A percentile compares a stretch with the other conserved stretches of the same genome.
Conservation (phyloP, 768 basidiomycete genomes). For the Rhizopogon salebrosus region DNA sequence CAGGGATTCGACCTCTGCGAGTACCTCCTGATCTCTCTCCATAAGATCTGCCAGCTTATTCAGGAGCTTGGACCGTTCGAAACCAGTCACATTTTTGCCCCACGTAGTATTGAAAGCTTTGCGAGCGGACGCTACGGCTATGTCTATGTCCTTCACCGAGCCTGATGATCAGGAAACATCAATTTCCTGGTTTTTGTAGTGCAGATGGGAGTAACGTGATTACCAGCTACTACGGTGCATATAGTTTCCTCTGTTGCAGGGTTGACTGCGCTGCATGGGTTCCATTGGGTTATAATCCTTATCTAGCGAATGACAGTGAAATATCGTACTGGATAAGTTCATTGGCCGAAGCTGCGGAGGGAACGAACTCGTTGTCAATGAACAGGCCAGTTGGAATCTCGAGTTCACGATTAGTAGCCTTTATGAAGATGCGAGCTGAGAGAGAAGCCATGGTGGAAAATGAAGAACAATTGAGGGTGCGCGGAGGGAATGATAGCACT, state of each 20-base stretch:
- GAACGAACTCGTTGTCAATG: conserved; percentile 86
- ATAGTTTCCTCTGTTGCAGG: conserved; percentile 76
- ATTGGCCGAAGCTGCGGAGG: conserved; percentile 57
- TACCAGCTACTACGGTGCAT: conserved; percentile 63
- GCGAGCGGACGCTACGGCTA: conserved; percentile 79
- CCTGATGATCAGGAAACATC: conserved; percentile 31
- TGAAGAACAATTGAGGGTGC: neutral
- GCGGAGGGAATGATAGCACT: neutral
- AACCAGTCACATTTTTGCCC: conserved; percentile 85
- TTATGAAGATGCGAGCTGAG: conserved; percentile 34
- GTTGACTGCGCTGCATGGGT: conserved; percentile 58
- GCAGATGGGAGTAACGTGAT: neutral
- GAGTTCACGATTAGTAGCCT: conserved; percentile 43
- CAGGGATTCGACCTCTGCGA: conserved; percentile 79
- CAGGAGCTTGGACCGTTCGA: conserved; percentile 74
- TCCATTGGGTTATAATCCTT: conserved; percentile 11
- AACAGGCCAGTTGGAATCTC: conserved; percentile 79
- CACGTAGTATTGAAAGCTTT: conserved; percentile 80
- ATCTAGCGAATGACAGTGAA: conserved; percentile 7
- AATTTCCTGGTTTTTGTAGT: neutral
- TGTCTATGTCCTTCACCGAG: conserved; percentile 73
- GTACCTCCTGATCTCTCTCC: conserved; percentile 74
- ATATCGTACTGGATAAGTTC: conserved; percentile 57
- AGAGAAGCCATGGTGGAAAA: conserved; percentile 39
- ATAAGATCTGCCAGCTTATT: conserved; percentile 88